A percentile compares a stretch with the other conserved stretches of the same genome.
Conservation (phyloP, 2,329 filamentous ascomycete species). For the Pseudohalonectria lignicola region DNA sequence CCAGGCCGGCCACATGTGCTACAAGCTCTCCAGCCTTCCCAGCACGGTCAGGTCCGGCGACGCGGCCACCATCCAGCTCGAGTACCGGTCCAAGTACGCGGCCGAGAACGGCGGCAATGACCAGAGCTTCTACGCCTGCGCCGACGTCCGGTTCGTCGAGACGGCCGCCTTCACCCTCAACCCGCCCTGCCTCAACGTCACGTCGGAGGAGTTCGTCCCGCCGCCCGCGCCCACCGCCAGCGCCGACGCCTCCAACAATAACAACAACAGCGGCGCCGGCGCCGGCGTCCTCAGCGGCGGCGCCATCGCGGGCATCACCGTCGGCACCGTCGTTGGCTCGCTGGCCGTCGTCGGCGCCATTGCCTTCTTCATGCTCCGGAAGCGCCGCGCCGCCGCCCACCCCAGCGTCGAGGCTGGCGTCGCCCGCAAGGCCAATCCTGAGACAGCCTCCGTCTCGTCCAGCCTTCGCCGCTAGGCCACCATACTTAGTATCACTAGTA, state of each 20-base stretch:
- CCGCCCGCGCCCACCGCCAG: slow-evolving; percentile 11
- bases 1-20: slow-evolving; percentile 24
- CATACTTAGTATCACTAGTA: too few species aligned
- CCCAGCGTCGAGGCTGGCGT: slow-evolving; percentile 1
- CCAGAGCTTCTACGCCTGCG: slow-evolving; percentile 25
- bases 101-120: slow-evolving; percentile 16
- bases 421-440: not conserved
- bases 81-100: slow-evolving; percentile 20
- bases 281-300: slow-evolving; percentile 17
- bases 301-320: slow-evolving; percentile 24
- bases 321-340: slow-evolving; percentile 20
- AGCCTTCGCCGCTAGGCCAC: not conserved
- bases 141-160: slow-evolving; percentile 20
- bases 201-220: slow-evolving; percentile 16
- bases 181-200: slow-evolving; percentile 27
- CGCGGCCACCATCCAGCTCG: slow-evolving; percentile 24
- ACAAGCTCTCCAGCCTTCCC: slow-evolving; percentile 17
- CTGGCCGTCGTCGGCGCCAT: slow-evolving; percentile 12
- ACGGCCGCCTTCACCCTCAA: slow-evolving; percentile 14
- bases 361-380: slow-evolving; percentile 15
- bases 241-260: slow-evolving; percentile 4
- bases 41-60: slow-evolving; percentile 14
- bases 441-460: not conserved
- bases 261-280: slow-evolving; percentile 3
- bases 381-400: not conserved